Evolutionary conservation across 164 flowering plant species (phyloP).

Genomic region (Vitis labrusca): DNA sequence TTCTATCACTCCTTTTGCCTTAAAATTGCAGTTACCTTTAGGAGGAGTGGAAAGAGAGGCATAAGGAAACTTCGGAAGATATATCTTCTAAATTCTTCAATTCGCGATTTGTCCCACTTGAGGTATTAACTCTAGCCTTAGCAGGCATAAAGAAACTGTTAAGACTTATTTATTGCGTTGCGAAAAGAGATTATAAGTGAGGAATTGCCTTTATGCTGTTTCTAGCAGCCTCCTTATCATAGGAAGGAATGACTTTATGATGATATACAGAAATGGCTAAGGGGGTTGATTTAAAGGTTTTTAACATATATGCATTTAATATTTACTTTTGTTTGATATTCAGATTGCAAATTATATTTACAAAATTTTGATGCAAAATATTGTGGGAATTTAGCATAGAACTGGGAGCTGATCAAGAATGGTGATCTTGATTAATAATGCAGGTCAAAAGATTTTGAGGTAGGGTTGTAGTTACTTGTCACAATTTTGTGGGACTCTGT

Average conservation of each 20-base stretch:
- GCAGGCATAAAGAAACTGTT: neutral
- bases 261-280: neutral
- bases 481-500: too few relatives aligned
- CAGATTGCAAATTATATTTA: too few relatives aligned
- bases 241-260: neutral
- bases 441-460: too few relatives aligned
- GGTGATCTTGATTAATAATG: too few relatives aligned
- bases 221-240: neutral
- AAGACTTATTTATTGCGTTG: too few relatives aligned
- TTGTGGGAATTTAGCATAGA: too few relatives aligned
- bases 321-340: too few relatives aligned
- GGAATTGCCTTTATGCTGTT: neutral
- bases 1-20: neutral
- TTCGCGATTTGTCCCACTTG: conserved; percentile 76
- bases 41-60: conserved; percentile 97
- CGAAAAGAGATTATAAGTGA: neutral
- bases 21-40: conserved; percentile 64
- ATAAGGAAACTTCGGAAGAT: conserved; percentile 57
- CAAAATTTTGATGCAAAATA: too few relatives aligned
- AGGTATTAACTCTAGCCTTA: conserved; percentile 45
- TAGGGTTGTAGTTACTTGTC: too few relatives aligned
- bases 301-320: neutral
- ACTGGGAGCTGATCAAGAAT: too few relatives aligned
- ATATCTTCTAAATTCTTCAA: conserved; percentile 52
- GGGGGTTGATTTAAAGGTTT: neutral